Conservation (phyloP, 106 monocot genomes). For the Dioscorea alata region DNA sequence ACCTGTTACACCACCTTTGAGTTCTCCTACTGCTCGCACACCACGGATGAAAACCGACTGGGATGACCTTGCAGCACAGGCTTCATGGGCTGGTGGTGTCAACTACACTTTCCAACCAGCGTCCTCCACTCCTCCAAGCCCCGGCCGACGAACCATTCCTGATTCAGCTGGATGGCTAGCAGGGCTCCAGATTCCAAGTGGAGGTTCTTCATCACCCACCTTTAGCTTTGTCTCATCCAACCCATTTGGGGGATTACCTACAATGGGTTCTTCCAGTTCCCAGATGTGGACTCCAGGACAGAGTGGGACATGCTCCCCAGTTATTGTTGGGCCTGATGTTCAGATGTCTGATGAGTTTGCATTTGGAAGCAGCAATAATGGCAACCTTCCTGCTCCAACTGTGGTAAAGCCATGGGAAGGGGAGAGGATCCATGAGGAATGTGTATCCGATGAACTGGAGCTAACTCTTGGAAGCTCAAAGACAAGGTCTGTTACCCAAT, state of each 20-base stretch:
- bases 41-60: conserved; percentile 54
- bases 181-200: conserved; percentile 18
- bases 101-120: conserved; percentile 13
- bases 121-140: conserved; percentile 41
- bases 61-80: conserved; percentile 35
- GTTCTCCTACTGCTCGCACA: conserved; percentile 50
- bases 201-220: conserved; percentile 46
- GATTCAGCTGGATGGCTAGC: conserved; percentile 27
- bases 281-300: conserved; percentile 46
- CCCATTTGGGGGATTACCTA: conserved; percentile 21
- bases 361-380: conserved; percentile 38
- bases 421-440: conserved; percentile 61
- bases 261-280: conserved; percentile 30
- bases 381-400: not conserved
- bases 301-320: conserved; percentile 56
- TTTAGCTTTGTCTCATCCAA: conserved; percentile 48
- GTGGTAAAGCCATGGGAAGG: conserved; percentile 68
- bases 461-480: conserved; percentile 52
- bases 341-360: conserved; percentile 40
- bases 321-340: conserved; percentile 11
- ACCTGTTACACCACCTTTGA: conserved; percentile 60
- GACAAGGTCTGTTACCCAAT: conserved; percentile 26
- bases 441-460: conserved; percentile 45
- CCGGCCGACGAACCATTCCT: conserved; percentile 22
- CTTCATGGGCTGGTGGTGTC: conserved; percentile 24